Conservation (phyloP, 805 yeast species). For the Maudiozyma serrabonitensis region DNA sequence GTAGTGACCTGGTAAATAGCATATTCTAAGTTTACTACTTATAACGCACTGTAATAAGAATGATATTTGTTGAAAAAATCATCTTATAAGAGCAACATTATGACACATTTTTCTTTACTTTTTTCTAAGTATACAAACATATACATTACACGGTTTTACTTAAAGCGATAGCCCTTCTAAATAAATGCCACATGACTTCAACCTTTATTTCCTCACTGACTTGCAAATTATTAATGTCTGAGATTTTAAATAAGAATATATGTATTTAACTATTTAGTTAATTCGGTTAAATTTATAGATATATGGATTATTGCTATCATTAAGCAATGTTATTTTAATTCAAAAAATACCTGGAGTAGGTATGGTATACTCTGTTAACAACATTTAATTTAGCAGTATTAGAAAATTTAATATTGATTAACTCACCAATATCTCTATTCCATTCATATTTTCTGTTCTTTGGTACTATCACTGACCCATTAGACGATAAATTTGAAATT, state of each 20-base stretch:
- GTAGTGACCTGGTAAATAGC: conserved; percentile 55
- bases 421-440: conserved; percentile 52
- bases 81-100: no score
- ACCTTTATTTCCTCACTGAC: no score
- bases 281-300: neutral
- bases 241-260: neutral
- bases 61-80: no score
- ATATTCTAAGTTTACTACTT: neutral
- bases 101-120: no score
- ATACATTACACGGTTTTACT: no score
- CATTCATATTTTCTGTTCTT: conserved; percentile 41
- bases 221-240: no score
- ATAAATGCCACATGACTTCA: no score
- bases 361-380: conserved; percentile 51
- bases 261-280: neutral
- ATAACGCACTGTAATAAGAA: no score
- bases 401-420: conserved; percentile 35
- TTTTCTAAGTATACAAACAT: no score
- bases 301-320: no score
- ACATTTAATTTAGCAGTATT: conserved; percentile 36
- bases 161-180: no score
- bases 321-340: neutral
- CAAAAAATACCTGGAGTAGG: conserved; percentile 34
- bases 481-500: conserved; percentile 43
- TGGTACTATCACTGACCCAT: conserved; percentile 45